These are phyloP conservation scores for Diutina catenulata DNA, from an alignment of 1,139 yeast species.

Conservation along the genomic window DNA sequence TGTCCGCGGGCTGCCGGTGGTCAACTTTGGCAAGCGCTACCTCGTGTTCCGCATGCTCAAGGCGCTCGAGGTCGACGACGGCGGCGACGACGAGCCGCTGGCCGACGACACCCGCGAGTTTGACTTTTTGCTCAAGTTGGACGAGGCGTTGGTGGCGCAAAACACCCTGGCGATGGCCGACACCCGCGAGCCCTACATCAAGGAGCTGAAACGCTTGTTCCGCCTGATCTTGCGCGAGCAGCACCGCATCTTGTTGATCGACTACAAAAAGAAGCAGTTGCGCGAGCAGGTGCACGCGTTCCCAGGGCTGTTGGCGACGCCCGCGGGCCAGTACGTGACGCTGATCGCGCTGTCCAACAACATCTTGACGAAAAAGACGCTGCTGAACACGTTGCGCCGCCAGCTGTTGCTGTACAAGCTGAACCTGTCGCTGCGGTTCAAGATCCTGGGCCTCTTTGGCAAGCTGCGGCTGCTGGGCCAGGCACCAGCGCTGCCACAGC, in stretches of 20 bases:
- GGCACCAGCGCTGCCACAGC: not conserved
- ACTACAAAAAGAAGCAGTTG: slow-evolving; percentile 22
- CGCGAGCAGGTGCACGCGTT: not conserved
- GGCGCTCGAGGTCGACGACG: slow-evolving; percentile 30
- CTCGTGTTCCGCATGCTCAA: slow-evolving; percentile 29
- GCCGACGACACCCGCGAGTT: slow-evolving; percentile 32
- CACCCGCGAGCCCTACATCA: not conserved
- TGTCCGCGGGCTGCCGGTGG: slow-evolving; percentile 12
- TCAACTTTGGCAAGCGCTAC: slow-evolving; percentile 35
- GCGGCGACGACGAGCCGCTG: slow-evolving; percentile 15
- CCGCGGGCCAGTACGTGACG: not conserved
- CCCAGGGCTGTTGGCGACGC: not conserved
- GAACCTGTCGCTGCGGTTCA: slow-evolving; percentile 25
- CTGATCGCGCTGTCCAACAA: not conserved
- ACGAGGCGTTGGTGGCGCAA: slow-evolving; percentile 21
- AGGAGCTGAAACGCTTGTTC: slow-evolving; percentile 11
- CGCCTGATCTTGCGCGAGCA: slow-evolving; percentile 23
- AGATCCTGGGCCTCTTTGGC: slow-evolving; percentile 31
- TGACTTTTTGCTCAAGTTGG: slow-evolving; percentile 32
- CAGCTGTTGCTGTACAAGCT: slow-evolving; percentile 33
- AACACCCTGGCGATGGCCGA: slow-evolving; percentile 6
- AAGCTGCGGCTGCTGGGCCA: slow-evolving; percentile 18
- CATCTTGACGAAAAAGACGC: slow-evolving; percentile 2
- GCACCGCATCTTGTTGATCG: slow-evolving; percentile 20
- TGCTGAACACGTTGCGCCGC: slow-evolving; percentile 18